Evolutionary conservation across 2,329 filamentous ascomycete genomes (phyloP), one percentile per base, ranked within the genome.

Genomic region (Curvularia lunata): DNA sequence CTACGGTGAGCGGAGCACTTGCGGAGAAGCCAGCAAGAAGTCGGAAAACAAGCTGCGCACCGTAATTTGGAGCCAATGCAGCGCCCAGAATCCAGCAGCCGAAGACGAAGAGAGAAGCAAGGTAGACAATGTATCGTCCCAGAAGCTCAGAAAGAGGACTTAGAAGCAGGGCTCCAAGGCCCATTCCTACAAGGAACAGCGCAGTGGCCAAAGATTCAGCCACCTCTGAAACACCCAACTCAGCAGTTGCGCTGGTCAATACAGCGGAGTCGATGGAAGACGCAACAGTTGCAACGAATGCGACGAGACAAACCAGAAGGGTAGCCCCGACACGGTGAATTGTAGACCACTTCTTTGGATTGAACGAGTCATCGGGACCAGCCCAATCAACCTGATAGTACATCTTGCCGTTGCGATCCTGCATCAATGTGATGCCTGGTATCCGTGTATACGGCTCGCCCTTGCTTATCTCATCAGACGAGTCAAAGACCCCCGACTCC

Each of bases 191-290:
- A 2, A 85, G 62, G 9, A 83, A 75, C 28, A 84, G 61, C 0
- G 79, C 76, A 2, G 81, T 79, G n/a, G 82, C 81, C 1, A 84
- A 71, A 5, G 75, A 79, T 21, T 78, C 70, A 3, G 82, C 78
- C 59, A 82, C 77, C 28, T 65, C 69, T 28, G 77, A 74, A 3
- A 82, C 77, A 3, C 75, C 63, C 51, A 82, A 83, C 10, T 83
- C 74, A 2, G 74, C 52, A 12, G 83, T 79, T 1, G 89, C 83
- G 58, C 82, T 78, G 0, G 75, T 74, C 0, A 84, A 60, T 1
- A 82, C 81, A 0, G 78, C 78, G 0, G 82, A 81, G 53, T 86
- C 83, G 40, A 86, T 84, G 0, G 83, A 80, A 4, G 81, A 83
- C 0, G 84, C 83, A 1, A 80, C 75, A 3, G 80, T 80, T 0